phyloP scores from a whole-genome alignment of 2,329 filamentous ascomycete genomes.

The Escovopsis sp. region DNA sequence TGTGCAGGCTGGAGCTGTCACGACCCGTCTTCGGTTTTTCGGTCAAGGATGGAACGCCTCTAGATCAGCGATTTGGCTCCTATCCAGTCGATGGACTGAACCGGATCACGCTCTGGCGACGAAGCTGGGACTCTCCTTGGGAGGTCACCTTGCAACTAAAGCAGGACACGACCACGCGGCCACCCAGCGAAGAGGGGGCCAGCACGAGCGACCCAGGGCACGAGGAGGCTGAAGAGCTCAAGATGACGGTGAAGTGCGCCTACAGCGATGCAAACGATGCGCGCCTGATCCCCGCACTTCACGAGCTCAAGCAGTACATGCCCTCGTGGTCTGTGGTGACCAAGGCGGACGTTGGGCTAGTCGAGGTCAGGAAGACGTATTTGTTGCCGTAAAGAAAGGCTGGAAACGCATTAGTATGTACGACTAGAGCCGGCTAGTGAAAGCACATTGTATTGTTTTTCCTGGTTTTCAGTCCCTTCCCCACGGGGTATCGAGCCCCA shows the following conservation, averaged over 20 bases:
- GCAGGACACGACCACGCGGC: slow-evolving; percentile 2
- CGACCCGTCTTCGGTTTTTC: slow-evolving; percentile 49
- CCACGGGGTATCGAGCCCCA: no score
- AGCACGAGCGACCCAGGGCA: neutral
- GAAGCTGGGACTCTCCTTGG: slow-evolving; percentile 67
- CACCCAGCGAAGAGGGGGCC: neutral
- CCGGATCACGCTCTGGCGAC: slow-evolving; percentile 66
- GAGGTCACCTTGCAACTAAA: slow-evolving; percentile 32
- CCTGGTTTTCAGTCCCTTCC: no score
- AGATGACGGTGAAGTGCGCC: slow-evolving; percentile 58
- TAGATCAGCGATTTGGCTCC: slow-evolving; percentile 50
- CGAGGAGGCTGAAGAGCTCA: slow-evolving; percentile 12
- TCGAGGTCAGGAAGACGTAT: slow-evolving; percentile 65
- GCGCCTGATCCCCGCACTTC: slow-evolving; percentile 65
- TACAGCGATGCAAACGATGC: slow-evolving; percentile 74
- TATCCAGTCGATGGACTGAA: slow-evolving; percentile 48
- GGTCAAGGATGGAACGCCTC: slow-evolving; percentile 44
- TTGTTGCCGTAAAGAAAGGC: no score
- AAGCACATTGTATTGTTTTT: no score
- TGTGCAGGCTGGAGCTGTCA: slow-evolving; percentile 62
- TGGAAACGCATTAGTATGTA: no score
- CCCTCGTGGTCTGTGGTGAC: slow-evolving; percentile 68
- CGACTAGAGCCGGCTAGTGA: no score
- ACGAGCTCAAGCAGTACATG: slow-evolving; percentile 62
- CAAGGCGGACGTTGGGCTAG: slow-evolving; percentile 63